phyloP scores from a whole-genome alignment of 192 early-diverging fungal species.

The Diversispora epigaea region DNA sequence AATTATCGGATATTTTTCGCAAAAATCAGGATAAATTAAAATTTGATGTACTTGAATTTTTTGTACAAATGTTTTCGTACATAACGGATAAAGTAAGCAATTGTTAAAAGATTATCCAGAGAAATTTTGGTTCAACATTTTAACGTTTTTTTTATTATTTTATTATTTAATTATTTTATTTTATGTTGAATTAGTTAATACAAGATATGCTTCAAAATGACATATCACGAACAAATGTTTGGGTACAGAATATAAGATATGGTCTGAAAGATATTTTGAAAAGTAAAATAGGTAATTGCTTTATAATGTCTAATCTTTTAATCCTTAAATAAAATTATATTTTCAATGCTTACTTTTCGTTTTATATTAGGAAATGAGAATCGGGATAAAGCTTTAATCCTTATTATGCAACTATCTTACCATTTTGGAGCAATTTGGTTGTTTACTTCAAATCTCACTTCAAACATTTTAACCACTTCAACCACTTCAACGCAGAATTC shows the following conservation, averaged over 20 bases:
- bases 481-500: conserved; percentile 3
- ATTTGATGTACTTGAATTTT: conserved; percentile 38
- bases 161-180: conserved; percentile 2
- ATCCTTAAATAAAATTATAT: neutral
- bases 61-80: conserved; percentile 31
- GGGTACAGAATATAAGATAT: conserved; percentile 31
- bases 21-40: conserved; percentile 40
- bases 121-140: neutral
- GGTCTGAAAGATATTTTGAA: conserved; percentile 43
- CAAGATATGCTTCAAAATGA: neutral
- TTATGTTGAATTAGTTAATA: neutral
- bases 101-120: no score
- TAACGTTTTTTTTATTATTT: neutral
- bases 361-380: conserved; percentile 31
- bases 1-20: conserved; percentile 31
- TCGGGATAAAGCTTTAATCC: conserved; percentile 37
- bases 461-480: no score
- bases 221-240: neutral
- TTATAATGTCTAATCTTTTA: neutral
- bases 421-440: conserved; percentile 44
- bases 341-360: no score
- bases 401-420: conserved; percentile 32
- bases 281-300: conserved; percentile 40
- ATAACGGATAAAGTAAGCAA: conserved; percentile 29
- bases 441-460: conserved; percentile 31